Percentiles rank a stretch among this genome's conserved stretches.
phyloP scores from a whole-genome alignment of 2,329 filamentous ascomycete genomes.

The Cytospora leucostoma region DNA sequence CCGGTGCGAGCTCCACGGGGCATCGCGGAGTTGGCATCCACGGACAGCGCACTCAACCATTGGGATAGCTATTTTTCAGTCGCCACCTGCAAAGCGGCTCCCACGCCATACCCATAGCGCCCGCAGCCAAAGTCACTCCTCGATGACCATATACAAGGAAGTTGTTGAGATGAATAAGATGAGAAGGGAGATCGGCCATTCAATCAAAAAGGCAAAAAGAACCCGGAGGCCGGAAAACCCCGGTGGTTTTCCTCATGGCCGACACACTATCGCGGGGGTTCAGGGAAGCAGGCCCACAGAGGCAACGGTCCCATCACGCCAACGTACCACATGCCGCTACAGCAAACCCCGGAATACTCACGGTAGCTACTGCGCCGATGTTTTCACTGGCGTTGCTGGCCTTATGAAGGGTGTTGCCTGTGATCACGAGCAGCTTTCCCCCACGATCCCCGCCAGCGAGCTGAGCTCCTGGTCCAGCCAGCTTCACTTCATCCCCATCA shows the following conservation, averaged over 20 bases:
- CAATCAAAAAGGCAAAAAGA: not conserved
- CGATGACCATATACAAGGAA: too few relatives aligned
- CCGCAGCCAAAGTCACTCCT: not conserved
- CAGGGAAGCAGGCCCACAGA: not conserved
- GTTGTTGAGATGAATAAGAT: too few relatives aligned
- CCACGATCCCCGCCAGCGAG: too few relatives aligned
- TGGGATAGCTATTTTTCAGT: too few relatives aligned
- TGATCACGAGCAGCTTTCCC: not conserved
- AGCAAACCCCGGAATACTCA: not conserved
- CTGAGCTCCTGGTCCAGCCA: too few relatives aligned
- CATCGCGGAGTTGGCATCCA: not conserved
- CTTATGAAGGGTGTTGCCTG: not conserved
- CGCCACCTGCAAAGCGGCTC: not conserved
- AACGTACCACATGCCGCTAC: not conserved
- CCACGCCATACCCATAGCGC: not conserved
- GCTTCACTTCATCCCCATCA: too few relatives aligned
- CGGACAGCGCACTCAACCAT: not conserved
- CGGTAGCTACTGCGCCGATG: not conserved
- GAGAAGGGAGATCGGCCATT: not conserved
- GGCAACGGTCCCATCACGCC: not conserved
- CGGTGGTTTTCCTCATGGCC: not conserved
- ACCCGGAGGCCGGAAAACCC: not conserved
- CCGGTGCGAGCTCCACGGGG: not conserved
- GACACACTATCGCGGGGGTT: not conserved
- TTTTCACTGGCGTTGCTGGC: not conserved